Evolutionary conservation across 495 filamentous ascomycete genomes (phyloP), one percentile per base, ranked within the genome.

Genomic region (Penicillium desertorum): DNA sequence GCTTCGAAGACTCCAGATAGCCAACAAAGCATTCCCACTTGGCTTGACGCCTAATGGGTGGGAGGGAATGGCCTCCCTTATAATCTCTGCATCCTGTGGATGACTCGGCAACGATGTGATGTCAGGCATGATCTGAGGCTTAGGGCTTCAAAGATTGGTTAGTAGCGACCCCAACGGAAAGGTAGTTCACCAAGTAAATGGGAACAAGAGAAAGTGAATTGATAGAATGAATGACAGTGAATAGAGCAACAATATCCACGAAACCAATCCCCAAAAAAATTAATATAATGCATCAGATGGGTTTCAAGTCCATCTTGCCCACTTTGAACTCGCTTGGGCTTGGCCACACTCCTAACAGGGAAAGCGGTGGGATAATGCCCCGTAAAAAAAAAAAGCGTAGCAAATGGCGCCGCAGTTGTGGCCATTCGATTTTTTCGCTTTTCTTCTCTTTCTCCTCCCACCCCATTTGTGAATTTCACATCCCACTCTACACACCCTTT

Each of bases 1-100:
- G 30, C 75, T 65, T 42, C 90, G 88, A 20, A 92, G 81, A 72
- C 89, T 89, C 30, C 71, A 77, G 10, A 73, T 75, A 45, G 85
- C 81, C 43, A 82, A 77, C 47, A 91, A 88, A 55, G 87, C 86
- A 79, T 98, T 98, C 49, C 94, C 94, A 64, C 85, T 81, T 1
- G 94, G 94, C 64, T 91, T 95, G 61, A 98, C 81, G 42, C 87
- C 86, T 30, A 96, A 75, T 20, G 93, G 93, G 77, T 98, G 94
- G 42, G 78, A 76, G 16, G 89, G 88, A 49, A 96, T 86, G 32
- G 72, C 67, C 54, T 76, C 70, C 5, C 22, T 37, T 39, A 53
- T 54, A 46, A 23, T 32, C 58, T 67, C 59, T 16, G 60, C 60
- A 50, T 70, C 58, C 39, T 41, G 53, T 37, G 64, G 58, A 61